Base-by-base conservation (phyloP, 352 stramenopile species). In the Globisporangium irregulare region DNA sequence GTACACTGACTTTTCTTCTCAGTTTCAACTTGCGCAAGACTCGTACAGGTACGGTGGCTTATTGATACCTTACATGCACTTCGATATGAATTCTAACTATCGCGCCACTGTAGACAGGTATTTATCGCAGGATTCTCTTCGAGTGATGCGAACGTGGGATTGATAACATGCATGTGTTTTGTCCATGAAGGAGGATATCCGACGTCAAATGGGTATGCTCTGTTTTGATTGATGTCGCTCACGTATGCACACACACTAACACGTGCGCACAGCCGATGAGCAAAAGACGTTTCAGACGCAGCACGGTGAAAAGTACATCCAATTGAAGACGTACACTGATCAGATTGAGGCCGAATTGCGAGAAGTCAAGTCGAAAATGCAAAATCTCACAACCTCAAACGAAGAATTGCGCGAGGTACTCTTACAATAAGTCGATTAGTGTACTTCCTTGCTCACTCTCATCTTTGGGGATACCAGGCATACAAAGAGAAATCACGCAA, bases 401-500 rank as follows among this genome's bases (percentile, higher is more conserved):
- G 84, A 93, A 34, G 86, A 95, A 57, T 63, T 93, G 25, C 82
- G 84, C 24, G 87, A 95, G 75, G 87, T 93, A 46, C 62, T 9
- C 18, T 51, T 53, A 1, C 14, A 4, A n/a, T 0, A 2, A 22
- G 7, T 34, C 20, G 4, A 63, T 62, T 2, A 29, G 59, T 10
- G 18, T 58, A 36, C 14, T 6, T 63, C 15, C 10, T 25, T 22
- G 25, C 50, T 18, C 8, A 60, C 18, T 60, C 27, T 60, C 10
- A 63, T 20, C 55, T 24, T 8, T 18, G 6, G 24, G 20, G 14
- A 8, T 41, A 34, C 63, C 15, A 94, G 87, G 86, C 87, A 32
- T 95, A 94, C 80, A 93, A 94, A 57, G 87, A 95, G 34, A 95
- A 94, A 63, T 88, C 87, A 12, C 68, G 86, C 55, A 93, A 93